These are phyloP conservation scores for Elsinoe perseae DNA, from an alignment of 2,329 filamentous ascomycete genomes.

Conservation along the genomic window DNA sequence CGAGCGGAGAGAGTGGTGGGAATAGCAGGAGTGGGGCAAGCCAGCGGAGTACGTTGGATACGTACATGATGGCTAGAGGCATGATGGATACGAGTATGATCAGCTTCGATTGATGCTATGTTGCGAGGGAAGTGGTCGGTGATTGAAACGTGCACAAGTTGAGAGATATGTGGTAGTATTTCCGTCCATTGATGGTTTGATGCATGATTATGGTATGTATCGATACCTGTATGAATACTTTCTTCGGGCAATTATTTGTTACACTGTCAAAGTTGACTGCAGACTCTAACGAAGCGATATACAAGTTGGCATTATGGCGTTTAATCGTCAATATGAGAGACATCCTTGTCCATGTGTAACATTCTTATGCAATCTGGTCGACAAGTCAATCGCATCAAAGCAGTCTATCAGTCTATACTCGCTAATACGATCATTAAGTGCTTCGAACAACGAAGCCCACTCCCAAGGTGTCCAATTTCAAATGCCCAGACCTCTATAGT, in stretches of 20 bases:
- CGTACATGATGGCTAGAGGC: slow-evolving; percentile 29
- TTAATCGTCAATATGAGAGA: no score
- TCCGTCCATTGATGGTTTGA: not conserved
- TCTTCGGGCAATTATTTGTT: not conserved
- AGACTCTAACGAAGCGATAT: not conserved
- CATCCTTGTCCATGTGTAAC: no score
- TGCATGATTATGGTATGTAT: not conserved
- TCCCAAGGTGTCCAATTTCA: not conserved
- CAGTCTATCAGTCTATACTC: slow-evolving; percentile 3
- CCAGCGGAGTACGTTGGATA: slow-evolving; percentile 30
- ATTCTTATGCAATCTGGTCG: no score
- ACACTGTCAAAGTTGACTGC: not conserved
- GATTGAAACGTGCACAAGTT: not conserved
- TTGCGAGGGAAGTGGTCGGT: not conserved
- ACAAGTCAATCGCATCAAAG: no score
- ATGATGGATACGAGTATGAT: slow-evolving; percentile 14
- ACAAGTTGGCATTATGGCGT: no score
- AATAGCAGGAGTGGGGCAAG: slow-evolving; percentile 19
- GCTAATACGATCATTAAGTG: not conserved
- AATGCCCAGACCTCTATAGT: not conserved
- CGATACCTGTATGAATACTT: not conserved
- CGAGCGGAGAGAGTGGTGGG: not conserved
- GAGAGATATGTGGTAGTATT: not conserved
- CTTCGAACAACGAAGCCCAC: no score
- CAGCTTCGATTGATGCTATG: not conserved